Base-by-base conservation (phyloP, 495 filamentous ascomycete genomes). In the Pseudotulostoma volvatum region DNA sequence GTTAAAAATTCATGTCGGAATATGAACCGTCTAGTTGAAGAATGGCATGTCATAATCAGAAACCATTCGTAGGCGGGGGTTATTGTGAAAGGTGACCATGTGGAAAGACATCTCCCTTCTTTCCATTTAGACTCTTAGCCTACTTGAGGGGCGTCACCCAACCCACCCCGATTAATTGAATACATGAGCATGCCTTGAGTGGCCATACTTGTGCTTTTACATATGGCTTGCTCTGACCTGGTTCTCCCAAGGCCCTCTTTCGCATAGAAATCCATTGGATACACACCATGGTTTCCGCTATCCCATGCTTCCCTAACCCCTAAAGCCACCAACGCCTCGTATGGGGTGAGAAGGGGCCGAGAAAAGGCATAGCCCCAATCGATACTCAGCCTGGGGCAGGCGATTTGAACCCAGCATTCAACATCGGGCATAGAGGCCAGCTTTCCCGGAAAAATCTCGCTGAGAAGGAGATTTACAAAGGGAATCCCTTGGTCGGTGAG, bases 291-390 rank as follows among this genome's bases (percentile, higher is more conserved):
- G 41, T 77, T 76, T 14, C 54, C 63, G 35, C 63, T 63, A 8
- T 72, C 70, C 88, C 88, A 94, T 37, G 76, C 76, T 42, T 88
- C 68, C 46, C 68, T 72, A 37, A 74, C 72, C 3, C 79, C 83
- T 33, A 97, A 57, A 23, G 83, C 90, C 37, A 97, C 77, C 36
- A 95, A 66, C 18, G 90, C 90, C 59, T 97, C 90, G 45, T 96
- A 95, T 9, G 90, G 88, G 34, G 86, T 96, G 51, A 97, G 53
- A 44, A 97, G 51, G 21, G 90, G 90, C 21, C 81, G 64, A 3
- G 80, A 67, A 56, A 97, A 97, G 9, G 92, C 90, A 63, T 96
- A 97, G 0, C 90, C 90, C 90, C 90, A 97, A 61, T 97, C 90
- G 42, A 97, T 97, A 54, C 85, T 93, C 50, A 97, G 50, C 18